Base-by-base conservation (phyloP, 495 filamentous ascomycete genomes). In the Lophiostoma macrostomum region DNA sequence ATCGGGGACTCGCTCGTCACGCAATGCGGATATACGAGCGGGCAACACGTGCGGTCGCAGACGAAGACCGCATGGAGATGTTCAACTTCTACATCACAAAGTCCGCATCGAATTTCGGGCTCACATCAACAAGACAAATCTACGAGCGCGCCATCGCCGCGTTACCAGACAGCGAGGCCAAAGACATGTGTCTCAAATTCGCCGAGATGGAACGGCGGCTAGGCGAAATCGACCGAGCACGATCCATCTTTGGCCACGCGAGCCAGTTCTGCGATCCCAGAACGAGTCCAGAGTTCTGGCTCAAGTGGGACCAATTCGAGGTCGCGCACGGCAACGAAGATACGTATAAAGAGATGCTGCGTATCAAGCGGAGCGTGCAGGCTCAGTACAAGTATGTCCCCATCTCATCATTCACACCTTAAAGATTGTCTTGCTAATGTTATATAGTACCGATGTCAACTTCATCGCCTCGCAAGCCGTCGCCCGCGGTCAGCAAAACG, bases 1-100 rank as follows among this genome's bases (percentile, higher is more conserved):
- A 97, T 65, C 81, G 93, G 11, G 93, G 93, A 13, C 81, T 99
- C 14, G 90, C 93, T n/a, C 79, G 93, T 36, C 93, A 96, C 65
- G 94, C 94, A 20, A 97, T 99, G 93, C 83, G 93, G 24, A 99
- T 99, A 50, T 99, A 99, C 70, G 93, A 99, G 70, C 87, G 93
- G 42, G 93, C 94, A 22, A 97, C 93, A 14, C 86, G 93, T 3
- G 90, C 93, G 13, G 94, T 99, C 6, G 87, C 90, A 14, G 93
- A 99, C 67, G 91, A 95, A 62, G 90, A 97, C 64, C 77, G 90
- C 10, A 85, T 88, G 59, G 94, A 96, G 68, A 95, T 99, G 90
- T 99, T 96, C 74, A 91, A 95, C 67, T 96, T 96, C 67, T 99
- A 97, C 76, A 95, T 99, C 68, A 96, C 94, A 39, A 97, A 99